Evolutionary conservation across 768 basidiomycete species (phyloP), one percentile per base, ranked within the genome.

Genomic region (Mycena indigotica): DNA sequence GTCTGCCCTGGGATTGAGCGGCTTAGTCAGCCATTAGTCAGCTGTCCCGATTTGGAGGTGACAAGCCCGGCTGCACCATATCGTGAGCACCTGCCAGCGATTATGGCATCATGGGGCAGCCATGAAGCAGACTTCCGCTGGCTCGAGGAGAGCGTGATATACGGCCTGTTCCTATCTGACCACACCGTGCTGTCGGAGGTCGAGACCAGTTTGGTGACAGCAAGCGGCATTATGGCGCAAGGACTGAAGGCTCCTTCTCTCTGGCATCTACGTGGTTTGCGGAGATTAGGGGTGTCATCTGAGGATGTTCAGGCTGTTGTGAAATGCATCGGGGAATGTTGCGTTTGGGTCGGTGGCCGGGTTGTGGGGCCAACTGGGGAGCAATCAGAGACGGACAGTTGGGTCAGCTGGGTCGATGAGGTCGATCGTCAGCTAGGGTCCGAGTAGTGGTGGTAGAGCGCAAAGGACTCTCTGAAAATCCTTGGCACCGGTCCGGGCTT

Each of bases 101-200:
- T 48, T 6, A 48, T 48, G 46, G 21, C 24, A 12, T 26, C 46
- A 5, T 48, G 46, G 46, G 46, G 46, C 46, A 24, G 25, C 21
- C 46, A 48, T n/a, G 46, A 48, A 28, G 46, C 46, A 26, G 46
- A 48, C 25, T 48, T 48, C 19, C 46, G 46, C 6, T 48, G 46
- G 46, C 46, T 48, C 12, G 46, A 48, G 46, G 46, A 48, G 46
- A 48, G 46, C 19, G 46, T 48, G 46, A 25, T 48, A 8, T 48
- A 48, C 46, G 46, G 46, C 12, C 46, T 48, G 46, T 48, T 48
- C 46, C 46, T 48, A 23, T 48, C 46, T 5, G 46, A 48, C 46
- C 46, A 48, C 19, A 26, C 46, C 4, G 23, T 48, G 12, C 46
- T 48, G 13, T 48, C 46, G 46, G 46, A 48, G 15, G 46, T 48